Base-by-base conservation (phyloP, 179 eudicot genomes). In the Vitellaria paradoxa region DNA sequence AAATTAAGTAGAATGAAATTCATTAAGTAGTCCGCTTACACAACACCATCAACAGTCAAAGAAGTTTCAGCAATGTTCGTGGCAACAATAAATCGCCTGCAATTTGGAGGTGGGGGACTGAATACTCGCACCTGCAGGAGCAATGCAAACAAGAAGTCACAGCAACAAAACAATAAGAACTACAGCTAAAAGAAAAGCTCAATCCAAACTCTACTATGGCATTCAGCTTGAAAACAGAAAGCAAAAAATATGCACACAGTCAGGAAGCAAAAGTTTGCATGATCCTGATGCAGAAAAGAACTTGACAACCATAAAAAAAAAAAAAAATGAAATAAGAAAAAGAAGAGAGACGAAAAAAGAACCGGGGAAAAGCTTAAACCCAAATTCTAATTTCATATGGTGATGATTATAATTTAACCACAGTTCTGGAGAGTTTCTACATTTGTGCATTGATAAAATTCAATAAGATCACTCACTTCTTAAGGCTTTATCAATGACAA, bases 11-110 rank as follows among this genome's bases (percentile, higher is more conserved):
- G 72, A 75, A 79, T 8, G 49, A n/a, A 52, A 65, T 46, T 74
- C 59, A 47, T 55, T 30, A 76, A 24, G 64, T 68, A 79, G 64
- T 77, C 76, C 60, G 49, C 96, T 91, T 88, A 92, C 91, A 93
- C 99, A 64, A 96, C 99, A 62, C 99, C 99, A 79, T 96, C 99
- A 68, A 96, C 98, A 68, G 99, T 96, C 89, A 96, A 84, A 80
- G 99, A 96, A 76, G 99, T 96, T 80, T 96, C 99, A 75, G 98
- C 99, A 78, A 96, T 93, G 81, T 96, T 96, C 50, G 99, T 96
- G 13, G 98, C 86, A 81, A 96, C 96, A 80, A 96, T 96, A 79
- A 96, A 91, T 61, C 99, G 87, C 80, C 99, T 88, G 85, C 99
- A 96, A 74, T 91, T 91, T 59, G 88, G 89, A 76, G 99, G 97